Base-by-base conservation (phyloP, 1,284 basidiomycete species). In the Cryptococcus sp. region DNA sequence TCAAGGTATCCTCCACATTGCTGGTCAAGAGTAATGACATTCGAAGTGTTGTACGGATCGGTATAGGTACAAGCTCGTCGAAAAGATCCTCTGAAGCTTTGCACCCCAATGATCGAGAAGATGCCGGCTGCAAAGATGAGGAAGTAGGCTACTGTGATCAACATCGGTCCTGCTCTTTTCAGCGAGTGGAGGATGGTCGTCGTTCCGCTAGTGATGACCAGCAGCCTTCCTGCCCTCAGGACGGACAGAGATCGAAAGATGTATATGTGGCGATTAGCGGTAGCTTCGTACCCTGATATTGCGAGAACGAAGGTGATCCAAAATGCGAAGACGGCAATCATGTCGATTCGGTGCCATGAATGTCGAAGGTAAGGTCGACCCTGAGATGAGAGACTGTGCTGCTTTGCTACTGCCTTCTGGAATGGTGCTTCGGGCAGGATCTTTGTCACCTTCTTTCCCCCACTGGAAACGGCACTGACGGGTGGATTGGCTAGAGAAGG, bases 141-240 rank as follows among this genome's bases (percentile, higher is more conserved):
- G 72, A 97, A 98, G 74, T 91, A 91, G 1, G 91, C 84, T 6
- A 98, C 94, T 63, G 88, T 89, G 19, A 91, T 85, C 19, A 99
- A 83, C 20, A 97, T 81, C 0, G 94, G 93, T 17, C 88, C 85
- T 0, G 95, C 93, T 0, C 86, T 87, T 79, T 99, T 99, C 61
- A 99, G 81, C 11, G 91, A 94, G 58, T 87, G 88, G 81, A 98
- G 87, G 70, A 99, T 98, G 0, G 93, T 97, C 16, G 91, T 89
- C 19, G 95, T 98, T 77, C 95, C 95, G 61, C 86, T 87, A 1
- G 94, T 97, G 52, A 97, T 86, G 2, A 92, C 86, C 50, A 99
- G 79, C 23, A 99, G 78, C 57, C 95, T 84, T 5, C 90, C 87
- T 2, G 87, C 89, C 58, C 95, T 83, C 20, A 98, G 81, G 15